Percentiles rank a stretch among this genome's conserved stretches.
Evolutionary conservation across 1,139 yeast genomes (phyloP).

Genomic region (Kurtzmaniella quercitrusa): DNA sequence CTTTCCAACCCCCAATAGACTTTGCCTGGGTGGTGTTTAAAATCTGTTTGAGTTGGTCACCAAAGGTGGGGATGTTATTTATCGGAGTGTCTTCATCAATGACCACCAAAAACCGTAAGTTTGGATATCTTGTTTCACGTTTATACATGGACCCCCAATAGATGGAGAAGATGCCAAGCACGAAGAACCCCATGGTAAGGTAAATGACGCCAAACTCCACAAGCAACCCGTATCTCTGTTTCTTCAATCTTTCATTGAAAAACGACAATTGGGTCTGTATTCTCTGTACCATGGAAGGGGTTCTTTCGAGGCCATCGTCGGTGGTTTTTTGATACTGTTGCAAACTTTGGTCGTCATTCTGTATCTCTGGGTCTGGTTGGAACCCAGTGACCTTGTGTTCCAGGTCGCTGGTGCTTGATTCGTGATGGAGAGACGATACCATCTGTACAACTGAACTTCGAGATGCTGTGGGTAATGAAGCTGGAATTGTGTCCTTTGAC

Average conservation of each 20-base stretch:
- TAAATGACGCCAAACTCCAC: slow-evolving; percentile 16
- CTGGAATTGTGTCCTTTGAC: too few species aligned
- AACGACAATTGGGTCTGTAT: slow-evolving; percentile 18
- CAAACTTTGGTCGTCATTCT: slow-evolving; percentile 1
- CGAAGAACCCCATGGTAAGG: slow-evolving; percentile 23
- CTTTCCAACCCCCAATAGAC: slow-evolving; percentile 18
- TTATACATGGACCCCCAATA: slow-evolving; percentile 44
- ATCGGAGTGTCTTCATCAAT: slow-evolving; percentile 30
- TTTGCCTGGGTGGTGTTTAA: slow-evolving; percentile 17
- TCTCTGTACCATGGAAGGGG: slow-evolving; percentile 13
- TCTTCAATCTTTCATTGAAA: slow-evolving; percentile 22
- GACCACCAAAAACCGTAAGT: slow-evolving; percentile 38
- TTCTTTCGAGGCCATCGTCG: slow-evolving; percentile 8
- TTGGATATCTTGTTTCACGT: slow-evolving; percentile 22
- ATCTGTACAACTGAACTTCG: too few species aligned
- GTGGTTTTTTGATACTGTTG: neutral
- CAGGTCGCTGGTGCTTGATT: neutral
- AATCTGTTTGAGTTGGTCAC: slow-evolving; percentile 19
- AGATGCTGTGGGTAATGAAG: too few species aligned
- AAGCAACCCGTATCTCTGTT: slow-evolving; percentile 17
- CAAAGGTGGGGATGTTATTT: slow-evolving; percentile 30
- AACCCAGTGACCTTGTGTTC: neutral
- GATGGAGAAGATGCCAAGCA: slow-evolving; percentile 31
- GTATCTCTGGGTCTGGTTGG: neutral
- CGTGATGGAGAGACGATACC: too few species aligned